Conservation (phyloP, 2,329 filamentous ascomycete genomes). For the Trichoderma hamatum region DNA sequence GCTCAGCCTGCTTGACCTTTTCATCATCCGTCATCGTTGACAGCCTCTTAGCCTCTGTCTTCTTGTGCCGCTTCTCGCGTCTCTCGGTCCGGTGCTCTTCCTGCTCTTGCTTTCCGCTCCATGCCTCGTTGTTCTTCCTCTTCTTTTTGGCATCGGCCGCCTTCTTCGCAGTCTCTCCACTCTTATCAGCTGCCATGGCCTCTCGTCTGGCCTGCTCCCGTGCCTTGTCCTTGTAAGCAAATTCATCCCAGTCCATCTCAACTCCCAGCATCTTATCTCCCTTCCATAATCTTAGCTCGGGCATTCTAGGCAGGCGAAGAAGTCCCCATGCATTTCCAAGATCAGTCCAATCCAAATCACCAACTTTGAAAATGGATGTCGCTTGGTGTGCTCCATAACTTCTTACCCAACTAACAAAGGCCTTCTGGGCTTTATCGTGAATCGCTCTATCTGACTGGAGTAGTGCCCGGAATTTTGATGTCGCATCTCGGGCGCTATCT, state of each 20-base stretch:
- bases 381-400: constrained; percentile 91
- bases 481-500: constrained; percentile 60
- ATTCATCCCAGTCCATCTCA: constrained; percentile 68
- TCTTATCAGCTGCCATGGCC: constrained; percentile 55
- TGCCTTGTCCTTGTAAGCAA: constrained; percentile 71
- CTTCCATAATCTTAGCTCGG: constrained; percentile 75
- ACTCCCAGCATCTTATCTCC: constrained; percentile 67
- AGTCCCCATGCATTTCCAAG: constrained; percentile 84
- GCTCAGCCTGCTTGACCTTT: constrained; percentile 62
- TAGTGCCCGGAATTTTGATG: constrained; percentile 62
- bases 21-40: constrained; percentile 72
- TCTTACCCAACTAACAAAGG: constrained; percentile 91
- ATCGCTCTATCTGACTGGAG: constrained; percentile 58
- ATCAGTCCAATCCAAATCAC: constrained; percentile 83
- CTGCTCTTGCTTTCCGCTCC: constrained; percentile 71
- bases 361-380: constrained; percentile 82
- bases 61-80: constrained; percentile 66
- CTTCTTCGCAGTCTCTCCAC: constrained; percentile 43
- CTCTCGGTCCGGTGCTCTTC: constrained; percentile 65
- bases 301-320: constrained; percentile 88
- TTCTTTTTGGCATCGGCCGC: constrained; percentile 55
- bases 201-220: constrained; percentile 67
- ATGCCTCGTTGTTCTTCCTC: constrained; percentile 67
- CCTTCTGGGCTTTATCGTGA: constrained; percentile 86
- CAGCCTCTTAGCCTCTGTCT: constrained; percentile 64